Percentiles rank a stretch among this genome's conserved stretches.
Evolutionary conservation across 148 eudicot species (phyloP).

Genomic region (Chenopodium berlandieri): DNA sequence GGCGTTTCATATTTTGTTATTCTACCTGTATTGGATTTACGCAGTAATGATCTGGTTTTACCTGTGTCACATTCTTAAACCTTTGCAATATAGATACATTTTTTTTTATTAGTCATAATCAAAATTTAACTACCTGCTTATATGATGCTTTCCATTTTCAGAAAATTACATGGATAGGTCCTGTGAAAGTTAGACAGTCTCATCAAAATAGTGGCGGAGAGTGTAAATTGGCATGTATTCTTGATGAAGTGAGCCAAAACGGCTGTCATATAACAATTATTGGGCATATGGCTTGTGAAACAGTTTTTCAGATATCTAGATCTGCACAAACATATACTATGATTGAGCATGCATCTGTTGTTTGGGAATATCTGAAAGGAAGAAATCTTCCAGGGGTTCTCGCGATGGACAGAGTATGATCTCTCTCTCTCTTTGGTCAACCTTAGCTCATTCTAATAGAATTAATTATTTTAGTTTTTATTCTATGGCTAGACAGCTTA

Average conservation of each 20-base stretch:
- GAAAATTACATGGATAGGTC: slow-evolving; percentile 84
- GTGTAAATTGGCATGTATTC: slow-evolving; percentile 45
- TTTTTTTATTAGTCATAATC: neutral
- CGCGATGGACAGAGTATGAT: slow-evolving; percentile 80
- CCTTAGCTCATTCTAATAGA: neutral
- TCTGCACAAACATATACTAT: slow-evolving; percentile 32
- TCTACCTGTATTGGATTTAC: neutral
- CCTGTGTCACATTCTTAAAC: neutral
- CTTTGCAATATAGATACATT: neutral
- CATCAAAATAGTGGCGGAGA: slow-evolving; percentile 38
- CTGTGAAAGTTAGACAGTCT: slow-evolving; percentile 43
- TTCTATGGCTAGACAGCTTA: neutral
- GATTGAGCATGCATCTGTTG: slow-evolving; percentile 59
- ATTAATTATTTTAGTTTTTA: neutral
- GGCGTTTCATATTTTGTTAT: neutral
- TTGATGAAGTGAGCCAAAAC: slow-evolving; percentile 45
- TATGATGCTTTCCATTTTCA: slow-evolving; percentile 33
- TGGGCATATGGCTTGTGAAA: slow-evolving; percentile 56
- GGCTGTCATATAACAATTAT: slow-evolving; percentile 52
- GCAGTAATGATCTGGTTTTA: neutral
- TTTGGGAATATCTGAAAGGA: slow-evolving; percentile 79
- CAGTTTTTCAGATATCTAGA: slow-evolving; percentile 28
- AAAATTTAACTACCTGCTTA: neutral
- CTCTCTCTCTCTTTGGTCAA: neutral
- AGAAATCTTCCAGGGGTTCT: slow-evolving; percentile 80